phyloP scores from a whole-genome alignment of 306 rosid species.

The Canavalia ensiformis region DNA sequence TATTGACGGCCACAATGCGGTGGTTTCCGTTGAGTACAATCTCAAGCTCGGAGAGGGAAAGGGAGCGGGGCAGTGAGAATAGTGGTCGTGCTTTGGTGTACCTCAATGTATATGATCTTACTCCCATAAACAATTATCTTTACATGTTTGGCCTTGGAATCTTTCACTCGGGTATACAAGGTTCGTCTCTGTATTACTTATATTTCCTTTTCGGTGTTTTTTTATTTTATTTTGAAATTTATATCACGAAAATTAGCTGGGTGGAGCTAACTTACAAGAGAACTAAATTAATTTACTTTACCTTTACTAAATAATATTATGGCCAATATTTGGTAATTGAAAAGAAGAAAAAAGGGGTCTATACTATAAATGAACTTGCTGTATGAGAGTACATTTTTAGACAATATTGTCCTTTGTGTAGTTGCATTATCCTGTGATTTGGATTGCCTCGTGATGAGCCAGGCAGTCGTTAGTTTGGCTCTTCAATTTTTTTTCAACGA shows the following conservation, averaged over 20 bases:
- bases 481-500: neutral
- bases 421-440: constrained; percentile 2
- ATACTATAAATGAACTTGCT: neutral
- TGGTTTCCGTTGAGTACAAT: constrained; percentile 68
- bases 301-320: constrained; percentile 9
- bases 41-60: constrained; percentile 55
- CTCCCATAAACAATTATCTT: constrained; percentile 84
- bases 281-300: neutral
- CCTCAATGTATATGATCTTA: constrained; percentile 95
- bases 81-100: constrained; percentile 60
- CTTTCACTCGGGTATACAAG: constrained; percentile 97
- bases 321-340: constrained; percentile 14
- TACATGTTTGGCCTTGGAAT: constrained; percentile 83
- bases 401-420: neutral
- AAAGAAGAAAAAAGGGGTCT: neutral
- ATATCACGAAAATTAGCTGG: neutral
- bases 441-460: neutral
- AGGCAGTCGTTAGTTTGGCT: neutral
- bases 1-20: constrained; percentile 62
- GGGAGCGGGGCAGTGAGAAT: constrained; percentile 47
- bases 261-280: neutral
- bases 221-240: neutral
- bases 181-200: constrained; percentile 42
- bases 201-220: neutral
- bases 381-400: constrained; percentile 4